Evolutionary conservation across 495 filamentous ascomycete species (phyloP).

Genomic region (Cenococcum geophilum): DNA sequence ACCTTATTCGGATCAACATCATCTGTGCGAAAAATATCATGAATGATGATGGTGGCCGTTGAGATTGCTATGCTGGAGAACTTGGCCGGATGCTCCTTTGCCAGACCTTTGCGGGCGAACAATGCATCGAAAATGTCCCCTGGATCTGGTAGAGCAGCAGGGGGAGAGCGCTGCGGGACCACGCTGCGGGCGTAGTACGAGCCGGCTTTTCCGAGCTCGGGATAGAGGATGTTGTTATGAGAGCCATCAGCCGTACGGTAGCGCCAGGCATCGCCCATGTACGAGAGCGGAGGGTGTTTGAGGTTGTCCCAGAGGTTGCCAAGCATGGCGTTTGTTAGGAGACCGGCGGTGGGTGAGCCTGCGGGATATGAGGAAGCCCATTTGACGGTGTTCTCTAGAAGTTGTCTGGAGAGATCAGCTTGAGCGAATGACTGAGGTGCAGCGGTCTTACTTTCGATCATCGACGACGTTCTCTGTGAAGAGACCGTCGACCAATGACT

Average conservation of each 20-base stretch:
- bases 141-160: constrained; percentile 3
- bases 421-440: too few species aligned
- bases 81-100: too few species aligned
- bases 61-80: constrained; percentile 14
- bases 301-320: too few species aligned
- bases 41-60: constrained; percentile 14
- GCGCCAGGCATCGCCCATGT: constrained; percentile 6
- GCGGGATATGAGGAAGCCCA: too few species aligned
- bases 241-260: constrained; percentile 14
- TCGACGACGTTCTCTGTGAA: too few species aligned
- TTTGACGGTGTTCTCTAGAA: too few species aligned
- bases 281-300: constrained; percentile 11
- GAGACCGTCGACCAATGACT: too few species aligned
- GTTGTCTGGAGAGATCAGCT: too few species aligned
- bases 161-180: background rate
- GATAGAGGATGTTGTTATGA: constrained; percentile 14
- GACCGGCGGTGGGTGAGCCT: too few species aligned
- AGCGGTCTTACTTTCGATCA: too few species aligned
- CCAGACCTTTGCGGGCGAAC: too few species aligned
- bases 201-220: constrained; percentile 10
- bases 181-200: constrained; percentile 3
- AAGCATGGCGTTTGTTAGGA: too few species aligned
- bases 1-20: constrained; percentile 1
- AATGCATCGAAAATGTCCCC: constrained; percentile 7
- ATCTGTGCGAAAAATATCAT: constrained; percentile 19